Conservation (phyloP, 345 rosid species). For the Angophora floribunda region DNA sequence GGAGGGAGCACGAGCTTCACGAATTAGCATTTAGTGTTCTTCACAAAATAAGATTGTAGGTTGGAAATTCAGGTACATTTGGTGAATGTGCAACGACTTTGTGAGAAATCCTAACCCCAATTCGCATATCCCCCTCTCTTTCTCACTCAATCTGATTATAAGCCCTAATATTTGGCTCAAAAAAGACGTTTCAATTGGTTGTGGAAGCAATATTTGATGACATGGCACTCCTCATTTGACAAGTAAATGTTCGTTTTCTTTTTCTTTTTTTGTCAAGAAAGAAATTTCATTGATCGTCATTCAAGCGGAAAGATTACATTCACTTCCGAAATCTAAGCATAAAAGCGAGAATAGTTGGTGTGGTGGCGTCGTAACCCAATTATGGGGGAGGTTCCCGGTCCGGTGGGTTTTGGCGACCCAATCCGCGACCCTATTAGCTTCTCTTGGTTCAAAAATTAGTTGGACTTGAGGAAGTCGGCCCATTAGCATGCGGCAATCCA, state of each 20-base stretch:
- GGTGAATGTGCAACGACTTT: neutral
- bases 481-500: too few species aligned
- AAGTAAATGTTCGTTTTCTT: neutral
- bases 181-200: neutral
- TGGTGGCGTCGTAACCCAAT: too few species aligned
- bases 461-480: too few species aligned
- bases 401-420: too few species aligned
- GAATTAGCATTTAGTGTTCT: neutral
- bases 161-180: fast-evolving
- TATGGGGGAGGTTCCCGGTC: too few species aligned
- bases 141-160: neutral
- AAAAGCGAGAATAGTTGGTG: too few species aligned
- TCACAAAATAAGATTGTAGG: neutral
- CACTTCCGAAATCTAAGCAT: too few species aligned
- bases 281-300: too few species aligned
- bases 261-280: too few species aligned
- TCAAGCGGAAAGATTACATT: too few species aligned
- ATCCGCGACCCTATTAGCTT: too few species aligned
- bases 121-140: neutral
- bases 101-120: neutral
- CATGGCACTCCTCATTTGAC: neutral
- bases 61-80: neutral
- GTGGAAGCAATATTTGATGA: neutral
- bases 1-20: neutral
- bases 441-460: too few species aligned